Evolutionary conservation across 768 basidiomycete species (phyloP), one percentile per base, ranked within the genome.

Genomic region (Trametes cingulata): DNA sequence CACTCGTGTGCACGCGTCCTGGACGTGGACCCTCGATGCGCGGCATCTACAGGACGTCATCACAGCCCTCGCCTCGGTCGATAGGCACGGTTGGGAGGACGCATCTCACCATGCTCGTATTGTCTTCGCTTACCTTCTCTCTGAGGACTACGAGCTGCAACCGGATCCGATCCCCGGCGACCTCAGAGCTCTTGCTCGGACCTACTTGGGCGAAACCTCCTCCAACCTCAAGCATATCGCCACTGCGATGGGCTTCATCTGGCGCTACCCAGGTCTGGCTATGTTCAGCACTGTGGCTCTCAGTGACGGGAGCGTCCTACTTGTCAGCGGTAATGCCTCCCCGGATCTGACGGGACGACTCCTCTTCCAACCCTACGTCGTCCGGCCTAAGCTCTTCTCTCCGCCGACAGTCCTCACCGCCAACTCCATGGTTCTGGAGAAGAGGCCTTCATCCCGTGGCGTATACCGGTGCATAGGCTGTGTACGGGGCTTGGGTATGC

Each of bases 321-420:
- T 60, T 15, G 46, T 60, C 39, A 54, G 52, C 36, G 58, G 58
- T 33, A 60, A 60, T 39, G 52, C 43, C 3, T 22, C 29, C 0
- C n/a, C n/a, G n/a, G 47, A 47, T 14, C 19, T 60, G 15, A 20
- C 43, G 9, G 59, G 59, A 0, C 37, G 35, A n/a, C n/a, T 54
- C 7, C 37, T 60, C 15, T 54, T 60, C 40, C 59, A 54, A 39
- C 52, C 52, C 29, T 60, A 49, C 39, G 52, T 60, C 0, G 22
- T 43, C 3, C 59, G 59, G 13, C 59, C 59, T 14, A 53, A 47
- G 40, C 59, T 60, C 13, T 60, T 60, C 41, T 60, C 52, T 22
- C 46, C 59, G 13, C 59, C 59, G 8, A 42, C 43, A 47, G 59
- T 60, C 17, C 10, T 60, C 5, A 54, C 59, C 7, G 40, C 27